Evolutionary conservation across 495 filamentous ascomycete genomes (phyloP), one percentile per base, ranked within the genome.

Genomic region (Daldinia decipiens): DNA sequence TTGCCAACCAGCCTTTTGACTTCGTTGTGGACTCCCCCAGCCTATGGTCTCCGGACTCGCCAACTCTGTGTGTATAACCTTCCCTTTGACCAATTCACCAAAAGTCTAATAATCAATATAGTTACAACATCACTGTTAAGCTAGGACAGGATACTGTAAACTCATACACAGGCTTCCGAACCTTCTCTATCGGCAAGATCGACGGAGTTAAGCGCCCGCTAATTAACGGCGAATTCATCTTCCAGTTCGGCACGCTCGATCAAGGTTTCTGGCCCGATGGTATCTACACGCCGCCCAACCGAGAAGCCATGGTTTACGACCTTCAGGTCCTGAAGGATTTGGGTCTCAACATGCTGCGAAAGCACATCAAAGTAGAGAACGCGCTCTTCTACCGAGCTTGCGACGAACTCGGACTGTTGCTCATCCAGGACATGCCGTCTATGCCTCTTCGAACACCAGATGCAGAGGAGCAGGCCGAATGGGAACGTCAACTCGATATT

Each of bases 211-310:
- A 84, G 34, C 85, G 89, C 0, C 87, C 87, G 0, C 73, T 90
- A 12, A 70, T 91, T 50, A 91, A 91, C 67, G 88, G 87, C 19
- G 80, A 91, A 65, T 89, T 89, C 56, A 78, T 86, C 9, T 91
- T 91, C 77, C 81, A 84, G 67, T 90, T 92, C 57, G 88, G 88
- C 12, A 90, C 89, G 0, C 79, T 92, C 2, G 89, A 92, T 58
- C 88, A 91, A 68, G 89, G 89, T 2, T 90, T 83, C 76, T 92
- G 88, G 89, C 89, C 89, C 0, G 89, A 92, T 68, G 89, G 89
- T 0, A 77, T 91, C 24, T 85, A 91, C 68, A 80, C 82, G 0
- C 84, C 89, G 0, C 89, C 89, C 0, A 89, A 79, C 19, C 73
- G 77, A 2, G 87, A 90, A 59, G 89, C 89, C 0, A 90, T 92